Percentiles rank a stretch among this genome's conserved stretches.
phyloP scores from a whole-genome alignment of 371 early-diverging fungal genomes.

The Mucor lusitanicus region DNA sequence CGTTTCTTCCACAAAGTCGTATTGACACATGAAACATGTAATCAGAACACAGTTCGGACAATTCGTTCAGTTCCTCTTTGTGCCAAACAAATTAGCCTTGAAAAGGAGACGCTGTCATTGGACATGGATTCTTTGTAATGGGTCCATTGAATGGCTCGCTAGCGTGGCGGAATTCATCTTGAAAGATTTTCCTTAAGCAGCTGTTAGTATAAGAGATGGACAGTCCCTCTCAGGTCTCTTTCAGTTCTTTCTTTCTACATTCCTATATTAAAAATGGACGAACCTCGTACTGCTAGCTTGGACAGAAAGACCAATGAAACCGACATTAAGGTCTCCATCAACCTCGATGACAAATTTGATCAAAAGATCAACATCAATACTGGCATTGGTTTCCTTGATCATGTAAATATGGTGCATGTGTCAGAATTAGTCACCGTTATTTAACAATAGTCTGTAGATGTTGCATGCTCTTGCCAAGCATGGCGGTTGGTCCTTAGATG shows the following conservation, averaged over 20 bases:
- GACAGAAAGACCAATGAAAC: slow-evolving; percentile 94
- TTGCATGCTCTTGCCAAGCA: slow-evolving; percentile 96
- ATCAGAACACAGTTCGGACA: too few relatives aligned
- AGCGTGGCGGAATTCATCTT: background rate
- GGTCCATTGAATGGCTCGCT: background rate
- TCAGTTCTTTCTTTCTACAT: background rate
- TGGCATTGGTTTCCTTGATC: slow-evolving; percentile 97
- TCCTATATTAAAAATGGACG: slow-evolving; percentile 13
- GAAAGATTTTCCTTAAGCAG: background rate
- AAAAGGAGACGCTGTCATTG: background rate
- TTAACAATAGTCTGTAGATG: slow-evolving; percentile 64
- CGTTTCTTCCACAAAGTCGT: too few relatives aligned
- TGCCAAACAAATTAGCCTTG: background rate
- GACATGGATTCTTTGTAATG: background rate
- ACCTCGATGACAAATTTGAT: slow-evolving; percentile 55
- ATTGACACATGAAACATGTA: too few relatives aligned
- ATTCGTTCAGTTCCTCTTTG: background rate
- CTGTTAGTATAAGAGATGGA: background rate
- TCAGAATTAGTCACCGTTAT: background rate
- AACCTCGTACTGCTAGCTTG: slow-evolving; percentile 63
- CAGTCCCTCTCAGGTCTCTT: background rate
- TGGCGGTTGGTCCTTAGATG: slow-evolving; percentile 80
- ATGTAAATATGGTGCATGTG: slow-evolving; percentile 55
- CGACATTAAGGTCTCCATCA: slow-evolving; percentile 73
- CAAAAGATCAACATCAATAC: slow-evolving; percentile 82